Conservation (phyloP, 345 rosid species). For the Pelargonium nanum region DNA sequence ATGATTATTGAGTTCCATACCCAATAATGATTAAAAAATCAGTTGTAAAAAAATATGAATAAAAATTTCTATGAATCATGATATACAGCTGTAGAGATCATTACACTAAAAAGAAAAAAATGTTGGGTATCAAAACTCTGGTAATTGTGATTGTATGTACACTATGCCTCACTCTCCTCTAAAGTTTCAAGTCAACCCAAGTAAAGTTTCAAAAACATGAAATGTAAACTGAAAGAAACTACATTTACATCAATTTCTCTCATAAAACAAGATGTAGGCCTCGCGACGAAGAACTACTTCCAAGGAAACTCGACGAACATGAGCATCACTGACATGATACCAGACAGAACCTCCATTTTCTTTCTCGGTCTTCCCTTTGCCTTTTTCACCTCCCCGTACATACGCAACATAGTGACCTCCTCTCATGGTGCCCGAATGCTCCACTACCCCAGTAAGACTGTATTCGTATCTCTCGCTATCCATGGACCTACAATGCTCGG, state of each 20-base stretch:
- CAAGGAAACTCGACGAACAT: conserved; percentile 51
- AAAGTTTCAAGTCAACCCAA: conserved; percentile 12
- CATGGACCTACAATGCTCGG: conserved; percentile 30
- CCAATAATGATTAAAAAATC: too few species aligned
- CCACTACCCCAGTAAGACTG: conserved; percentile 68
- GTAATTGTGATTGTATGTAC: too few species aligned
- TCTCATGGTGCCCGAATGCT: conserved; percentile 88
- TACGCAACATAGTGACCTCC: conserved; percentile 93
- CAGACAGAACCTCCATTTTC: conserved; percentile 43
- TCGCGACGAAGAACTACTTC: conserved; percentile 73
- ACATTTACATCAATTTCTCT: conserved; percentile 31
- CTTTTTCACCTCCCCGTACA: conserved; percentile 43
- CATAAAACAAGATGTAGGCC: conserved; percentile 90
- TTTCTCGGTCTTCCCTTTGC: conserved; percentile 19
- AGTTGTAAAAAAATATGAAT: too few species aligned
- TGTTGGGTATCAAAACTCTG: conserved; percentile 7
- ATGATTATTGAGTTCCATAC: too few species aligned
- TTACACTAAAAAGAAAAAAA: too few species aligned
- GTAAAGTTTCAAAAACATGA: conserved; percentile 9
- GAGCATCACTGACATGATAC: conserved; percentile 65
- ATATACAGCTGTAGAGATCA: neutral
- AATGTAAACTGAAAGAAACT: conserved; percentile 4
- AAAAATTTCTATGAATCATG: too few species aligned
- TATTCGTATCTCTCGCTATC: conserved; percentile 32
- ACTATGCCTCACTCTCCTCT: conserved; percentile 4